Evolutionary conservation across 2,329 filamentous ascomycete genomes (phyloP).

Genomic region (Microcyclospora pomicola): DNA sequence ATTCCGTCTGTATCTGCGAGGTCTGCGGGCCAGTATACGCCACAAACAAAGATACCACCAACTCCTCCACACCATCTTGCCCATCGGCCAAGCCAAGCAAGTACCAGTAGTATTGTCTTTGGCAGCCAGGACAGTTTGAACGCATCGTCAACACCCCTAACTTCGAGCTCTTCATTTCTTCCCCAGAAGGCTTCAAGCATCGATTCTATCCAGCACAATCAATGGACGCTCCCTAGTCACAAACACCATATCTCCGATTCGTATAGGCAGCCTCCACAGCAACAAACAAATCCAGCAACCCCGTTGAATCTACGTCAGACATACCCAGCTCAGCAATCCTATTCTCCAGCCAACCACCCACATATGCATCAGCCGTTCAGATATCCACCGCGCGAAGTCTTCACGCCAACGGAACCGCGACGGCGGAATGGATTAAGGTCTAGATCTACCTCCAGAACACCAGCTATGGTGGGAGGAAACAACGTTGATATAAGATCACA

Average conservation of each 20-base stretch:
- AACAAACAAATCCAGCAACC: constrained; percentile 4
- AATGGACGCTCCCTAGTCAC: constrained; percentile 16
- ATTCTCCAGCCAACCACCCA: constrained; percentile 5
- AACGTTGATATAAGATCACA: no score
- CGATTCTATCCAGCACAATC: constrained; percentile 7
- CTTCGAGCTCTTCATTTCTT: constrained; percentile 10
- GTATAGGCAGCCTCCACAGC: constrained; percentile 4
- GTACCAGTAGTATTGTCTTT: constrained; percentile 24
- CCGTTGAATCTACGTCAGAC: constrained; percentile 9
- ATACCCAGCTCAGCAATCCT: constrained; percentile 3
- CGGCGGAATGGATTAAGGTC: constrained; percentile 8
- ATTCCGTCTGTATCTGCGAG: constrained; percentile 21
- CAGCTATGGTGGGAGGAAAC: no score
- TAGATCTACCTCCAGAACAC: constrained; percentile 4
- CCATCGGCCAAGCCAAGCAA: constrained; percentile 9
- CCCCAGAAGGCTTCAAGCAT: constrained; percentile 6
- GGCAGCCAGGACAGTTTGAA: constrained; percentile 25
- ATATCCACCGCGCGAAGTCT: constrained; percentile 14
- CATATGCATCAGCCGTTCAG: constrained; percentile 11
- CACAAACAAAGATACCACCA: constrained; percentile 10
- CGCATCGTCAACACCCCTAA: constrained; percentile 24
- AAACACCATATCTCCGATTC: constrained; percentile 16
- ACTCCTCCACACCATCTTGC: constrained; percentile 2
- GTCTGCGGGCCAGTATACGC: constrained; percentile 13
- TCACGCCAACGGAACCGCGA: constrained; percentile 8